Conservation (phyloP, 2,329 filamentous ascomycete genomes). For the Alternaria ethzedia region DNA sequence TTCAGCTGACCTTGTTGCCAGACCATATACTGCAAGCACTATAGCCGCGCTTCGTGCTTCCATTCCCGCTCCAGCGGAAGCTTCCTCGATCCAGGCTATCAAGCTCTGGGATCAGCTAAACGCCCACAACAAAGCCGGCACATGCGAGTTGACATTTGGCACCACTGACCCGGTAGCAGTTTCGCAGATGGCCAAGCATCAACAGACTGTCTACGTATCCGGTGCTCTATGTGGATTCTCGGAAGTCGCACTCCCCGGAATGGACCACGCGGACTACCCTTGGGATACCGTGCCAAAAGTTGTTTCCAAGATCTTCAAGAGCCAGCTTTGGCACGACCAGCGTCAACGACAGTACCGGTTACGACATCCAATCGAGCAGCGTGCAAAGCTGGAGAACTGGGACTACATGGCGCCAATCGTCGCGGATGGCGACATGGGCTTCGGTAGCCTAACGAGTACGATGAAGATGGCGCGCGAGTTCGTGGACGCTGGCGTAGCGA, state of each 20-base stretch:
- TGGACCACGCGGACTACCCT: conserved; percentile 54
- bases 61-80: conserved; percentile 31
- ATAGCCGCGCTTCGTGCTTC: conserved; percentile 45
- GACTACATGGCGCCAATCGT: conserved; percentile 52
- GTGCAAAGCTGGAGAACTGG: conserved; percentile 45
- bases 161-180: conserved; percentile 47
- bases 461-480: conserved; percentile 53
- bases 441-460: conserved; percentile 49
- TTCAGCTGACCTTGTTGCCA: conserved; percentile 1
- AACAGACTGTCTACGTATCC: conserved; percentile 52
- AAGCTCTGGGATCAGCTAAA: conserved; percentile 50
- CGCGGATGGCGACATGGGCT: conserved; percentile 54
- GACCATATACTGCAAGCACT: conserved; percentile 43
- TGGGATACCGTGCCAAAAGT: conserved; percentile 53
- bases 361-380: conserved; percentile 36
- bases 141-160: conserved; percentile 49
- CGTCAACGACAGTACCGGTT: conserved; percentile 50
- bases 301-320: conserved; percentile 51
- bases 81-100: conserved; percentile 41
- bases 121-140: conserved; percentile 44
- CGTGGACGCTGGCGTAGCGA: conserved; percentile 53
- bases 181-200: conserved; percentile 49
- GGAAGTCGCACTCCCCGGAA: conserved; percentile 47
- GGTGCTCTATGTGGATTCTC: conserved; percentile 51
- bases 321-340: conserved; percentile 52